Evolutionary conservation across 208 protist genomes (phyloP), one percentile per base, ranked within the genome.

Genomic region (Leishmania amazonensis): DNA sequence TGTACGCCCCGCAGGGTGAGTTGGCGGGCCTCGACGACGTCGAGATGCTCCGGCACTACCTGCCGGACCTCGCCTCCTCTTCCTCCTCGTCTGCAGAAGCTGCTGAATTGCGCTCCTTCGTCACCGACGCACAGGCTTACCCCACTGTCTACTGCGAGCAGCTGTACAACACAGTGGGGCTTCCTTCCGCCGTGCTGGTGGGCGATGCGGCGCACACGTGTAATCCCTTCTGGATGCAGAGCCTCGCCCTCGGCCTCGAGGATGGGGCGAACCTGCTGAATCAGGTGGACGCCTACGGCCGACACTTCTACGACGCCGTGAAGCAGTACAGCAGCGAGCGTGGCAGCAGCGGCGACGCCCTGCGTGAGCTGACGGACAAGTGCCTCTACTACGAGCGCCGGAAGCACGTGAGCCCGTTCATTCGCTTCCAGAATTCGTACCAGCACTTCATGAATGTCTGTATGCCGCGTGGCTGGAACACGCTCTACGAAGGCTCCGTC

Each of bases 81-180:
- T 62, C 57, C 70, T 53, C 67, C 67, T 72, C 67, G 40, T 49
- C 84, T 76, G 45, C 80, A 40, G 78, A 75, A 47, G 70, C 68
- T 42, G 67, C 78, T n/a, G 83, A 86, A 57, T 72, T 93, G 42
- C 65, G 79, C 9, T 87, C 83, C 67, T 91, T 93, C 75, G 53
- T 82, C 28, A 17, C 85, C 3, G 42, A 81, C 60, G 76, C 85
- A 8, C 80, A 74, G 72, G 90, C 90, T 11, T 81, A 88, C 64
- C 93, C 95, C 53, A 98, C 93, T 2, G 87, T 98, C 72, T 95
- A 88, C 87, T 97, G 93, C 81, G 93, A 97, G 82, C 91, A 98
- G 72, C 88, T 97, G 40, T 88, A 92, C 87, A 98, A 98, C 89
- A 93, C 85, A 71, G 90, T 96, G 21, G 95, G 95, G 11, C 90